Percentiles rank a stretch among this genome's conserved stretches.
These are phyloP conservation scores for Orobanche coerulescens DNA, from an alignment of 257 asterid species.

Conservation along the genomic window DNA sequence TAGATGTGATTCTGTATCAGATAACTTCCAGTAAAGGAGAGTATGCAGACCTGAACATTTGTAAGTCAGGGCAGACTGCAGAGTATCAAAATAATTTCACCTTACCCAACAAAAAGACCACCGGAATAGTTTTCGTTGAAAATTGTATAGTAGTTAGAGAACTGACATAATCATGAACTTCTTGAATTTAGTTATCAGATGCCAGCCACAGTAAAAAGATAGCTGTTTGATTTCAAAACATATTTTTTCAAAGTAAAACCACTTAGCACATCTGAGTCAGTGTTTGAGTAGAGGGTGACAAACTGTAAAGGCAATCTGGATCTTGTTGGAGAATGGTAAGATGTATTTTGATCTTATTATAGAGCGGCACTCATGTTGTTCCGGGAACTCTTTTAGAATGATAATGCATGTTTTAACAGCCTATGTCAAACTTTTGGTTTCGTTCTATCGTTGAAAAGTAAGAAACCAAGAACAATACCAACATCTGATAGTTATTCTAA, in stretches of 20 bases:
- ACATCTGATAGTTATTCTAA: not conserved
- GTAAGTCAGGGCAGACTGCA: not conserved
- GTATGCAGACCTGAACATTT: not conserved
- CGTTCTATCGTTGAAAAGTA: constrained; percentile 3
- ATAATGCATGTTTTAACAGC: not conserved
- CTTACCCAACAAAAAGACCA: not conserved
- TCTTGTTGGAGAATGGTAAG: not conserved
- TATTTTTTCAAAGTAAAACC: not conserved
- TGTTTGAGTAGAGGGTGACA: not conserved
- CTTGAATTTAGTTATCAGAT: not conserved
- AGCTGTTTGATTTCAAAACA: constrained; percentile 1
- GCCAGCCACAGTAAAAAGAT: not conserved
- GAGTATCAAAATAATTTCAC: too few relatives aligned
- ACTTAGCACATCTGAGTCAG: not conserved
- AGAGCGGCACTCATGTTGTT: not conserved
- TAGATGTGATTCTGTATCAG: not conserved
- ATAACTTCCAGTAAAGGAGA: not conserved
- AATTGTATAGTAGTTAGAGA: not conserved
- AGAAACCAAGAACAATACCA: not conserved
- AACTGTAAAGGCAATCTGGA: not conserved
- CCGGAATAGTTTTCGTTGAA: not conserved
- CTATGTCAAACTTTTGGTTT: not conserved
- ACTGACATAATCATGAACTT: not conserved
- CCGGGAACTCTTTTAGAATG: not conserved
- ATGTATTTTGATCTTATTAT: not conserved